Evolutionary conservation across 1,284 basidiomycete species (phyloP).

Genomic region (Moesziomyces sp.): DNA sequence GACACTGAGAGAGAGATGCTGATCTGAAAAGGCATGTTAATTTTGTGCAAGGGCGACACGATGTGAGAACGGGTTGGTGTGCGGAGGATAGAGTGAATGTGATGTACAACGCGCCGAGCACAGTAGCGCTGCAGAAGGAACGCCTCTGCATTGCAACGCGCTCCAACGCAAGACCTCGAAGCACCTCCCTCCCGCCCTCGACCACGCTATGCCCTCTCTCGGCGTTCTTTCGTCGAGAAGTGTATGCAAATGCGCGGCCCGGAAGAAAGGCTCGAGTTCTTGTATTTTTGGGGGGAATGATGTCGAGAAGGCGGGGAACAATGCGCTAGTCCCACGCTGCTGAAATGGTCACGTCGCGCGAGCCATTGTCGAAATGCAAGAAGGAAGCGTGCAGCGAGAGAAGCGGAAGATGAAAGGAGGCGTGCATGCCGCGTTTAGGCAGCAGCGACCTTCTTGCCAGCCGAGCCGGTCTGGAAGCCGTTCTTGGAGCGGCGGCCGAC

Average conservation of each 20-base stretch:
- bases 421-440: conserved; percentile 40
- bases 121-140: neutral
- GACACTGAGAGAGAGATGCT: neutral
- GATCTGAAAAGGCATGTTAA: conserved; percentile 43
- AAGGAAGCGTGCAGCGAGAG: conserved; percentile 22
- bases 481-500: conserved; percentile 76
- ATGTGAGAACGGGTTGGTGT: conserved; percentile 5
- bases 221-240: conserved; percentile 3
- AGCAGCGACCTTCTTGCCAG: conserved; percentile 62
- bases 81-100: conserved; percentile 21
- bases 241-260: conserved; percentile 1
- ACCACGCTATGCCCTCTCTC: neutral
- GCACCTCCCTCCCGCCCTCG: conserved; percentile 25
- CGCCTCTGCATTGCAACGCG: neutral
- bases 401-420: neutral
- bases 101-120: conserved; percentile 41
- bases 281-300: conserved; percentile 4
- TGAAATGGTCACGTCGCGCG: too few species aligned
- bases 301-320: conserved; percentile 16
- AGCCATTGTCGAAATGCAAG: too few species aligned
- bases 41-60: conserved; percentile 49
- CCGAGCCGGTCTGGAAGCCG: conserved; percentile 75
- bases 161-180: conserved; percentile 33
- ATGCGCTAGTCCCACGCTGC: neutral
- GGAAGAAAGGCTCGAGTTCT: conserved; percentile 6